These are phyloP conservation scores for Smallanthus sonchifolius DNA, from an alignment of 129 eudicot species.

Conservation along the genomic window DNA sequence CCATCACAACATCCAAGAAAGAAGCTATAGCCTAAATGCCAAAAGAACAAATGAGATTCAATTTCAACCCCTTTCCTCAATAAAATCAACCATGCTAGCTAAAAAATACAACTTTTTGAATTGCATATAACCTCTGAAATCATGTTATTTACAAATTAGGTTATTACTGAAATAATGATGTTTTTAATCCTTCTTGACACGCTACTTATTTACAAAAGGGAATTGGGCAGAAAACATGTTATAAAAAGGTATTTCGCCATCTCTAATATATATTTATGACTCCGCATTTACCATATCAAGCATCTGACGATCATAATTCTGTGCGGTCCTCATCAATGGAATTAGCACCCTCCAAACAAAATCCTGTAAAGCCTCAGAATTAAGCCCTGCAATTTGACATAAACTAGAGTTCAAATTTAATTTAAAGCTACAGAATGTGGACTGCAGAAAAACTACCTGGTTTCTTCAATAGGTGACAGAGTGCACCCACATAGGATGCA, in stretches of 20 bases:
- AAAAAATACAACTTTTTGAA: too few relatives aligned
- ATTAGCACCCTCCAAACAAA: conserved; percentile 55
- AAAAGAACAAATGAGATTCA: conserved; percentile 1
- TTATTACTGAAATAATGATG: background rate
- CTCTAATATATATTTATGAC: too few relatives aligned
- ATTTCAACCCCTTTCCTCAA: too few relatives aligned
- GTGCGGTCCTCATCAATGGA: conserved; percentile 53
- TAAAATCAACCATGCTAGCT: too few relatives aligned
- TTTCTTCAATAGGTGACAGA: conserved; percentile 75
- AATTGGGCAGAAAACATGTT: too few relatives aligned
- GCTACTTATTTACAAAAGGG: too few relatives aligned
- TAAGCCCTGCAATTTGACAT: conserved; percentile 39
- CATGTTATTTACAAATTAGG: background rate
- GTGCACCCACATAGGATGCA: conserved; percentile 59
- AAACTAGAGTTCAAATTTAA: background rate
- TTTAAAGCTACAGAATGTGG: background rate
- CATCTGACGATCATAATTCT: conserved; percentile 37
- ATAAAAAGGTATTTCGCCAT: too few relatives aligned
- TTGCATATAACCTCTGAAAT: background rate
- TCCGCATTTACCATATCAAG: conserved; percentile 75
- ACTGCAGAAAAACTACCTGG: conserved; percentile 40
- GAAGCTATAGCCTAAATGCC: conserved; percentile 47
- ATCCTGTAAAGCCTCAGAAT: conserved; percentile 25
- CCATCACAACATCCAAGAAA: conserved; percentile 63
- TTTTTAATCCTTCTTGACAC: background rate